Base-by-base conservation (phyloP, 495 filamentous ascomycete species). In the Jackrogersella multiformis region DNA sequence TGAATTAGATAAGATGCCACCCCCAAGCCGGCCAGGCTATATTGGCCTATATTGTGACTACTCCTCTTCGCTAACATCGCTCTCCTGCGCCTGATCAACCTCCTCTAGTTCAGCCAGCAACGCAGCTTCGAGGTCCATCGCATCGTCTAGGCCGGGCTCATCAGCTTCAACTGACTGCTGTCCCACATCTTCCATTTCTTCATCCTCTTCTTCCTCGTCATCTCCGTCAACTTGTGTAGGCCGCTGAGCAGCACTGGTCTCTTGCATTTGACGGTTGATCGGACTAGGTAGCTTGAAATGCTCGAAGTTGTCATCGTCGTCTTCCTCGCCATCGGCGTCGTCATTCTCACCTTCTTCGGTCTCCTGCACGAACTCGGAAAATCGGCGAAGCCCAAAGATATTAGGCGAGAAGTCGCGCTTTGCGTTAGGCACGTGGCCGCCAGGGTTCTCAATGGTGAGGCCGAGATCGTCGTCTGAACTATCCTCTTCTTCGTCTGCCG, bases 391-490 rank as follows among this genome's bases (percentile, higher is more conserved):
- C 9, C 69, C 68, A 20, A 78, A 63, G 64, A 82, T 71, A n/a
- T 75, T 69, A 0, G 77, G 74, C 3, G 74, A 75, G 57, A 76
- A 80, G 39, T 74, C 68, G 9, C 61, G 64, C 59, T 63, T 74
- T 15, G 46, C 53, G 13, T 56, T 69, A 35, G 74, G 64, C 2
- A 73, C 70, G 34, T 74, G 70, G 56, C 76, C 80, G 35, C 74
- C 79, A 0, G 81, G 81, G 52, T 79, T 80, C 56, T 83, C 81
- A 36, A 83, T 73, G n/a, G 74, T 74, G 24, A 83, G 73, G 1
- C 73, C 75, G n/a, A 73, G 67, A 56, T 81, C 80, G 48, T 81
- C 81, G 38, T 79, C 80, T 9, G 78, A 78, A 32, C 79, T 79
- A 18, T 81, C 80, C 2, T 80, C 78, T 68, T 81, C 71, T 59